Percentiles rank a stretch among this genome's conserved stretches.
phyloP scores from a whole-genome alignment of 176 grass and related monocot species.

The Juncus inflexus region DNA sequence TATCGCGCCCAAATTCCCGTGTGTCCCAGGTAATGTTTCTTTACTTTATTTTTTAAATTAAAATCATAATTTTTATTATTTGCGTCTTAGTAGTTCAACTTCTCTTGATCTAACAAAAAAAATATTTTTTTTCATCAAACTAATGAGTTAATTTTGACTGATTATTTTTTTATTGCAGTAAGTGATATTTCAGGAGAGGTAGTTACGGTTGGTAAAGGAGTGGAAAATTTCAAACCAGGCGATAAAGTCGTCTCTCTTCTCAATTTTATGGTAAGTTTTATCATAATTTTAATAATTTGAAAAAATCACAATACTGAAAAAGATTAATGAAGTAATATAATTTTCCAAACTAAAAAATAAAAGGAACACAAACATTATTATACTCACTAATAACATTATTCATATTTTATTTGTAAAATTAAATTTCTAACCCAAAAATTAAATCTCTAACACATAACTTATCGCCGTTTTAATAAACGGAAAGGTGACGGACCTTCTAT shows the following conservation, averaged over 20 bases:
- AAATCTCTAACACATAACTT: no score
- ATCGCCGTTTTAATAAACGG: no score
- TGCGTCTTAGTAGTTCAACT: not conserved
- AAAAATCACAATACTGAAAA: no score
- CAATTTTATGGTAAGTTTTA: conserved; percentile 38
- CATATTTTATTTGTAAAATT: no score
- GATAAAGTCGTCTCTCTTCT: conserved; percentile 50
- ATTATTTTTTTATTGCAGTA: conserved; percentile 23
- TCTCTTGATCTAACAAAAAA: not conserved
- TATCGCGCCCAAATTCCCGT: conserved; percentile 19
- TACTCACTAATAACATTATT: no score
- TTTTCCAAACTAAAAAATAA: no score
- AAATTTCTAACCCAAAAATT: no score
- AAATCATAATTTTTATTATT: conserved; percentile 1
- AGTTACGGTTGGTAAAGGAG: conserved; percentile 31
- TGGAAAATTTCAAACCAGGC: conserved; percentile 33
- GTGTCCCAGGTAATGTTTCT: conserved; percentile 17
- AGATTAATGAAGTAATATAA: no score
- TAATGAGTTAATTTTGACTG: not conserved
- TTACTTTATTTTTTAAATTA: not conserved
- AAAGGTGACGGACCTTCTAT: no score
- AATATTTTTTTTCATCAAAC: not conserved
- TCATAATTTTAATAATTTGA: not conserved
- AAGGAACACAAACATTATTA: no score
- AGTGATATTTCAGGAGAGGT: conserved; percentile 47